These are phyloP conservation scores for Zymoseptoria crescenta DNA, from an alignment of 2,329 filamentous ascomycete genomes.

Conservation along the genomic window DNA sequence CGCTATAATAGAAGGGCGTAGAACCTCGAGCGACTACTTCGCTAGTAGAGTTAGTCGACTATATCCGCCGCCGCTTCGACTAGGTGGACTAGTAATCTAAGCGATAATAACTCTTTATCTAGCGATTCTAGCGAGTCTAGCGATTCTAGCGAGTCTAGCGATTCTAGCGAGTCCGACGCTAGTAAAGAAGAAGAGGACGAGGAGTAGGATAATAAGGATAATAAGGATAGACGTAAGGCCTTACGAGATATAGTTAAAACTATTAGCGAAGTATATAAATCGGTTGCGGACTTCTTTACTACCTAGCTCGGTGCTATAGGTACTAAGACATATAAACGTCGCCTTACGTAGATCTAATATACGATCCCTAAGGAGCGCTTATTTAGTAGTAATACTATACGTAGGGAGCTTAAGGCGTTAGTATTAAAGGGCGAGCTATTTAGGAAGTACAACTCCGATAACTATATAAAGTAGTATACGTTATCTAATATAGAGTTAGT, in stretches of 20 bases:
- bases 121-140: too few relatives aligned
- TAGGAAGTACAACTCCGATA: background rate
- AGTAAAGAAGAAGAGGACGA: too few relatives aligned
- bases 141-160: too few relatives aligned
- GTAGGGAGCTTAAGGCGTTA: background rate
- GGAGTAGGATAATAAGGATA: too few relatives aligned
- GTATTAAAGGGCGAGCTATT: background rate
- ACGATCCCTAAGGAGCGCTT: background rate
- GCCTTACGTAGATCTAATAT: background rate
- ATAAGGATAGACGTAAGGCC: too few relatives aligned
- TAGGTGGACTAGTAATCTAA: too few relatives aligned
- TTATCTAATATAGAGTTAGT: background rate
- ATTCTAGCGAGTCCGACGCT: too few relatives aligned
- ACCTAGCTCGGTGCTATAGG: background rate
- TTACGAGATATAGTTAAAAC: background rate
- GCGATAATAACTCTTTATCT: too few relatives aligned
- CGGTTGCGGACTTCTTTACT: background rate
- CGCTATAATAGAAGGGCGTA: too few relatives aligned
- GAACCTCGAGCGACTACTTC: too few relatives aligned
- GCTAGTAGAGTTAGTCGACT: too few relatives aligned
- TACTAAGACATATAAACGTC: background rate
- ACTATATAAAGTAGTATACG: background rate
- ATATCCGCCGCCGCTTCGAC: too few relatives aligned
- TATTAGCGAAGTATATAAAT: background rate
- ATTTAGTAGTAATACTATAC: background rate